Base-by-base conservation (phyloP, 768 basidiomycete genomes). In the Lactarius sanguifluus region DNA sequence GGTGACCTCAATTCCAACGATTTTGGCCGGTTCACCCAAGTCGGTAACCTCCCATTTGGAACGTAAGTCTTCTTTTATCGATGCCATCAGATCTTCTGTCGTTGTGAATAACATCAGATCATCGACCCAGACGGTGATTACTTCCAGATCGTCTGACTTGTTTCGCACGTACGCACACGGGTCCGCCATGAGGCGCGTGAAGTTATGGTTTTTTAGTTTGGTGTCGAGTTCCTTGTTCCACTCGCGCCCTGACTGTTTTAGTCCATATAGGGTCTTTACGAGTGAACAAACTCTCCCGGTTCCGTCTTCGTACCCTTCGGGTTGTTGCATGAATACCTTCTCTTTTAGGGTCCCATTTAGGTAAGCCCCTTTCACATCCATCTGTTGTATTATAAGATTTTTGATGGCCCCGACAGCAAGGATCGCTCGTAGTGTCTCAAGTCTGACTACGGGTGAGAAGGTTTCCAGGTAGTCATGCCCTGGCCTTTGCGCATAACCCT, bases 171-270 rank as follows among this genome's bases (percentile, higher is more conserved):
- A 45, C 1, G 43, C 18, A 9, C 43, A 45, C 8, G 7, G 43
- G 7, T 45, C 43, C 0, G 5, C 7, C 6, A 0, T 3, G 1
- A 45, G 8, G 0, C 20, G 3, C 1, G 7, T 20, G 20, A 45
- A 45, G 8, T 9, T 7, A 2, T 45, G 43, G 9, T 45, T 45
- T 18, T n/a, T 45, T 1, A 45, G 43, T 4, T 45, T 45, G 1
- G 1, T 9, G 20, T 45, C 43, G 8, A 47, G 9, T 8, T 47
- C 45, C 1, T 1, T 10, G 4, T 23, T 47, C n/a, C 45, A 47
- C 3, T 47, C n/a, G 9, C 4, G 1, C 4, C 45, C n/a, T 0
- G n/a, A n/a, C 10, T 47, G 45, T 9, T 47, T 47, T 1, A 47
- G 45, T 2, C 45, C 45, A 3, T 47, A 47, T 23, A 47, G 10